Evolutionary conservation across 495 filamentous ascomycete species (phyloP).

Genomic region (Lasiosphaeria ovina): DNA sequence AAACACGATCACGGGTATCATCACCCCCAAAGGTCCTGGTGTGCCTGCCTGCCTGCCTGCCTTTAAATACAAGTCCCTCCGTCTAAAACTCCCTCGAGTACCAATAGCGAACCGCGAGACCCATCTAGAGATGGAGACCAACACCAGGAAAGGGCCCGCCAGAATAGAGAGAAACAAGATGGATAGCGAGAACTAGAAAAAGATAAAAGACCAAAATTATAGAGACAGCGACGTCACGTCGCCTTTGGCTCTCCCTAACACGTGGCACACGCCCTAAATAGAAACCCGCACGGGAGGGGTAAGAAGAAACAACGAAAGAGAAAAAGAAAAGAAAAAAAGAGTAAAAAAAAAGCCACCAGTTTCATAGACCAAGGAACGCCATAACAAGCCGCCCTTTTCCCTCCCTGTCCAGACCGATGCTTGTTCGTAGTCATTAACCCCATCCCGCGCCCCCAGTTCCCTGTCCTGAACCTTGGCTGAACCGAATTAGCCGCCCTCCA

Average conservation of each 20-base stretch:
- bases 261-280: not conserved
- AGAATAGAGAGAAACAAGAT: not conserved
- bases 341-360: not conserved
- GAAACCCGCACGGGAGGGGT: no score
- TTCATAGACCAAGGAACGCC: conserved; percentile 1
- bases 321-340: not conserved
- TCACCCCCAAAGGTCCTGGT: conserved; percentile 5
- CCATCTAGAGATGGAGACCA: not conserved
- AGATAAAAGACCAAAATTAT: not conserved
- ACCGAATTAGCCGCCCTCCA: not conserved
- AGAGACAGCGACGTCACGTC: not conserved
- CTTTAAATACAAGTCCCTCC: conserved; percentile 1
- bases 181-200: not conserved
- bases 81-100: not conserved
- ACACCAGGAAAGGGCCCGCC: not conserved
- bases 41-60: not conserved
- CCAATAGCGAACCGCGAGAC: not conserved
- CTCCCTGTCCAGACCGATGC: not conserved
- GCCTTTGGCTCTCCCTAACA: not conserved
- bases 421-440: conserved; percentile 5
- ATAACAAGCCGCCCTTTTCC: conserved; percentile 4
- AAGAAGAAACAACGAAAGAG: no score
- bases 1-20: conserved; percentile 15
- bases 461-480: not conserved
- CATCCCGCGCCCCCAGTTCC: not conserved